Evolutionary conservation across 2,329 filamentous ascomycete genomes (phyloP).

Genomic region (Diaporthe caulivora): DNA sequence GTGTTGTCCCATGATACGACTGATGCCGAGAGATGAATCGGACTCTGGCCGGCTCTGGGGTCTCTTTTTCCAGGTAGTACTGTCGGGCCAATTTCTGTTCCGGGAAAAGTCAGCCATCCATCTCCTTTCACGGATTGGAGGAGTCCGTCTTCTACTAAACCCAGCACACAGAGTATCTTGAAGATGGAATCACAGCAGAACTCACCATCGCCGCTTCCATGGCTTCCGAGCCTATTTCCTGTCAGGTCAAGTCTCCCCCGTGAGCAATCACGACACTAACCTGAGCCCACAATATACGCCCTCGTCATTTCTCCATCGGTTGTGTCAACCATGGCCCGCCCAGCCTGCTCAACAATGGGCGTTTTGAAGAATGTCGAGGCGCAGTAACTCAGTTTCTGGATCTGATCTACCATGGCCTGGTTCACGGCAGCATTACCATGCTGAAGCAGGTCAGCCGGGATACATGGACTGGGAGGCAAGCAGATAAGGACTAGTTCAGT

Average conservation of each 20-base stretch:
- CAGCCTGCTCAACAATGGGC: slow-evolving; percentile 54
- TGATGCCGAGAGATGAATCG: slow-evolving; percentile 76
- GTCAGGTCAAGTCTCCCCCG: slow-evolving; percentile 55
- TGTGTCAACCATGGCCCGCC: slow-evolving; percentile 51
- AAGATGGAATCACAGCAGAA: neutral
- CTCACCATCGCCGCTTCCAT: slow-evolving; percentile 69
- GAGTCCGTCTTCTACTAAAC: neutral
- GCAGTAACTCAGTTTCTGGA: slow-evolving; percentile 56
- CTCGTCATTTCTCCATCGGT: slow-evolving; percentile 53
- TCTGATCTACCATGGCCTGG: slow-evolving; percentile 55
- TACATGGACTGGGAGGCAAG: neutral
- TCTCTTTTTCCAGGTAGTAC: slow-evolving; percentile 70
- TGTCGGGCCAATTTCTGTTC: slow-evolving; percentile 70
- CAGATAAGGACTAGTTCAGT: neutral
- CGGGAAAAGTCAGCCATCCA: neutral
- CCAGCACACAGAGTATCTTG: neutral
- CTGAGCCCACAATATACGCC: slow-evolving; percentile 54
- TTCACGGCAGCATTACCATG: slow-evolving; percentile 57
- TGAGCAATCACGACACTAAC: slow-evolving; percentile 53
- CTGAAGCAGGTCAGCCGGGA: slow-evolving; percentile 25
- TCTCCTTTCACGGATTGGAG: neutral
- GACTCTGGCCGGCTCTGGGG: slow-evolving; percentile 66
- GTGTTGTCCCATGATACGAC: slow-evolving; percentile 80
- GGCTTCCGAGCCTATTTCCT: slow-evolving; percentile 68
- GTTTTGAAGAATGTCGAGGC: slow-evolving; percentile 58